Conservation (phyloP, 257 asterid genomes). For the Plantago elongata region DNA sequence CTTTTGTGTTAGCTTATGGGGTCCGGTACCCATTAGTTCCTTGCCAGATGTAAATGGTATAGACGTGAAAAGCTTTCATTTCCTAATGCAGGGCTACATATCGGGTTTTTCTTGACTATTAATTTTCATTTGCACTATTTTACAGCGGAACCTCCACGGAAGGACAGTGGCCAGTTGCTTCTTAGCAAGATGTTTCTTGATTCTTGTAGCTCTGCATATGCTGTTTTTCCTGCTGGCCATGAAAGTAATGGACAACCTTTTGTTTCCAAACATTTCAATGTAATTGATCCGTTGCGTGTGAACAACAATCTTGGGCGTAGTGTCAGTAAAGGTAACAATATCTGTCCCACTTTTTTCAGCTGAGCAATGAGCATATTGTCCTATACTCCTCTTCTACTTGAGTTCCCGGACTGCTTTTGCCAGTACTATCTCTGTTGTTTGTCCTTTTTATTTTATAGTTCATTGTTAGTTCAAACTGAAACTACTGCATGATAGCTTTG, state of each 20-base stretch:
- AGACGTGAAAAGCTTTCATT: conserved; percentile 14
- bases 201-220: conserved; percentile 82
- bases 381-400: background rate
- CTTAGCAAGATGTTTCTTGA: conserved; percentile 90
- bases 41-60: conserved; percentile 88
- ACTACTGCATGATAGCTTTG: too few species aligned
- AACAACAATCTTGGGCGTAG: conserved; percentile 99
- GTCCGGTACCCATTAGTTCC: conserved; percentile 81
- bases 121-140: conserved; percentile 10
- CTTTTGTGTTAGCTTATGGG: conserved; percentile 93
- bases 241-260: conserved; percentile 85
- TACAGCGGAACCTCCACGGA: conserved; percentile 88
- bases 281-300: conserved; percentile 94
- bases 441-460: too few species aligned
- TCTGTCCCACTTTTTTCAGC: background rate
- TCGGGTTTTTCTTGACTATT: conserved; percentile 8
- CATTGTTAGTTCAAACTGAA: too few species aligned
- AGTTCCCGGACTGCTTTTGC: background rate
- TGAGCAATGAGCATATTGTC: background rate
- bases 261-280: conserved; percentile 86
- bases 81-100: conserved; percentile 1
- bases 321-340: conserved; percentile 79
- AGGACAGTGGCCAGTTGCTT: conserved; percentile 79
- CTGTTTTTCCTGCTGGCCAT: conserved; percentile 84
- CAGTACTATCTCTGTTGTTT: too few species aligned